These are phyloP conservation scores for Globisporangium middletonii DNA, from an alignment of 352 stramenopile species.

Conservation along the genomic window DNA sequence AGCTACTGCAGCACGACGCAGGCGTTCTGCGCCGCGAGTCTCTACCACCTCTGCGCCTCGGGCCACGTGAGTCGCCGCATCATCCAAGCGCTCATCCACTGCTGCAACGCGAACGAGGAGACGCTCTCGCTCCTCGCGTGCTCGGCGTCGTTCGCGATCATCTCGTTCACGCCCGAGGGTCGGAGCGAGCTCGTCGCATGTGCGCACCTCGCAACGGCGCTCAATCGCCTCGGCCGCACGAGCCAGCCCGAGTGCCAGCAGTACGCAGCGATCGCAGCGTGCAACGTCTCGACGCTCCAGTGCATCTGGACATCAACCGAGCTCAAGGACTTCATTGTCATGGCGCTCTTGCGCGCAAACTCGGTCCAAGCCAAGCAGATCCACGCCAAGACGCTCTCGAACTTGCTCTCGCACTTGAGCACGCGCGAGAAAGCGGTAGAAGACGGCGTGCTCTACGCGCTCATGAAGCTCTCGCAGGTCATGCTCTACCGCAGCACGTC, in stretches of 20 bases:
- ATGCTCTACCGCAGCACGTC: slow-evolving; percentile 18
- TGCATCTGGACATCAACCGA: slow-evolving; percentile 73
- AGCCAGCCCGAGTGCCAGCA: slow-evolving; percentile 76
- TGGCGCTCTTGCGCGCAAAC: slow-evolving; percentile 68
- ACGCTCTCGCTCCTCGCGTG: slow-evolving; percentile 62
- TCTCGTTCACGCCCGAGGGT: slow-evolving; percentile 61
- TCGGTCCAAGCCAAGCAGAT: slow-evolving; percentile 80
- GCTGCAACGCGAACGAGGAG: slow-evolving; percentile 71
- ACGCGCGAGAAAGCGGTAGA: slow-evolving; percentile 56
- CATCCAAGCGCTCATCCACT: slow-evolving; percentile 57
- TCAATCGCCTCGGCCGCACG: slow-evolving; percentile 65
- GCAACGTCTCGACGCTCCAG: slow-evolving; percentile 58
- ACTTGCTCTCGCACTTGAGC: slow-evolving; percentile 54
- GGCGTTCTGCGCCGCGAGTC: slow-evolving; percentile 62
- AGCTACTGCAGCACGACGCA: slow-evolving; percentile 26
- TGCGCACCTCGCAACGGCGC: slow-evolving; percentile 42
- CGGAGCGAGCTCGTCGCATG: slow-evolving; percentile 46
- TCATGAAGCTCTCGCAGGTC: slow-evolving; percentile 77
- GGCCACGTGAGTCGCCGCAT: slow-evolving; percentile 36
- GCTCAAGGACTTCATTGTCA: slow-evolving; percentile 80
- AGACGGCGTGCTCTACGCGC: slow-evolving; percentile 69
- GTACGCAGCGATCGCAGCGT: slow-evolving; percentile 72
- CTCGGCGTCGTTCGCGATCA: slow-evolving; percentile 71
- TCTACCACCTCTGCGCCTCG: slow-evolving; percentile 72
- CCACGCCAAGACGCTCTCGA: slow-evolving; percentile 75